Evolutionary conservation across 108 stramenopile genomes (phyloP).

Genomic region (Pseudonitzschia multiseries): DNA sequence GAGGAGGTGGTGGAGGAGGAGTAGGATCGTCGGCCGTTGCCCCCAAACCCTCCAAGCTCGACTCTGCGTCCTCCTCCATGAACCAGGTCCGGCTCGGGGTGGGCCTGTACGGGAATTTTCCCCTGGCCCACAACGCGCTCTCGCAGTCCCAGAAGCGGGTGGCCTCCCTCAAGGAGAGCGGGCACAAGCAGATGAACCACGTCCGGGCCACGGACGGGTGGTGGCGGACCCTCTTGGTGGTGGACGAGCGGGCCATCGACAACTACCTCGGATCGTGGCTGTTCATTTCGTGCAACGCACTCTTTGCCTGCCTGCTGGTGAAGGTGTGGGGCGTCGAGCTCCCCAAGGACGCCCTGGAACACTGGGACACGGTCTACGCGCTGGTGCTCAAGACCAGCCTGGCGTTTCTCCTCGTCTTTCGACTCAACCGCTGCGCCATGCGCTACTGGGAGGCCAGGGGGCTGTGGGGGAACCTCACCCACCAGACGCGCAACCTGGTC

Average conservation of each 20-base stretch:
- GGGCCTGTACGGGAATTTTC: constrained; percentile 30
- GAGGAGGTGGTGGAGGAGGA: no score
- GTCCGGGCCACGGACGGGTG: constrained; percentile 39
- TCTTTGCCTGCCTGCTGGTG: constrained; percentile 21
- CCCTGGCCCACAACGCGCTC: constrained; percentile 25
- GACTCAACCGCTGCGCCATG: constrained; percentile 48
- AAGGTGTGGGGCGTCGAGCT: constrained; percentile 18
- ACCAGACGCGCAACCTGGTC: constrained; percentile 34
- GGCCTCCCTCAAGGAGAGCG: constrained; percentile 24
- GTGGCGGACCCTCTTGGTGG: constrained; percentile 33
- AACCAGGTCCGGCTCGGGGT: constrained; percentile 27
- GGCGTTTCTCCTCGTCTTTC: constrained; percentile 56
- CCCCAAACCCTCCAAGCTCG: no score
- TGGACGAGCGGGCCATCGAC: constrained; percentile 39
- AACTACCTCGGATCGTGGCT: constrained; percentile 27
- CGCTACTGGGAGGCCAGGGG: constrained; percentile 53
- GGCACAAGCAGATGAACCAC: constrained; percentile 38
- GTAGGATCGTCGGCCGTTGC: no score
- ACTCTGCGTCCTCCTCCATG: not conserved
- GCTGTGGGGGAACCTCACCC: constrained; percentile 39
- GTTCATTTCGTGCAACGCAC: constrained; percentile 20
- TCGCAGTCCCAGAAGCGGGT: constrained; percentile 16
- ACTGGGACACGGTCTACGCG: constrained; percentile 37
- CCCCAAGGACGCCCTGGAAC: constrained; percentile 21
- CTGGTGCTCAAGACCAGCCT: constrained; percentile 41